Percentiles rank a stretch among this genome's conserved stretches.
Evolutionary conservation across 768 basidiomycete genomes (phyloP).

Genomic region (Termitomyces sp.): DNA sequence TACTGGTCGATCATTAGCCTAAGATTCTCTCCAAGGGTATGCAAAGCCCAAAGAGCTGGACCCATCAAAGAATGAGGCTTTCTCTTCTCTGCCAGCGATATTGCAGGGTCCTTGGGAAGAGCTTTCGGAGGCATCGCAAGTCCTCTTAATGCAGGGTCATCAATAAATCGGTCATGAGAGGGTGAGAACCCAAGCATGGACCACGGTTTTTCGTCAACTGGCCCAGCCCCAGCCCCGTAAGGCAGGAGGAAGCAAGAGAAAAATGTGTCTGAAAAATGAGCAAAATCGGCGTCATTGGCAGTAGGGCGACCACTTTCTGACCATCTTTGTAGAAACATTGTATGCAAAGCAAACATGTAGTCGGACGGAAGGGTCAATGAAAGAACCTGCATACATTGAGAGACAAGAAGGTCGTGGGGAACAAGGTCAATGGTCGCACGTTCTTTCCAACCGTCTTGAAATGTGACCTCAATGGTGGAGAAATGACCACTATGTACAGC

Average conservation of each 20-base stretch:
- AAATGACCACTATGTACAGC: conserved; percentile 43
- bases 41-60: conserved; percentile 67
- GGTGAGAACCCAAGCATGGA: conserved; percentile 36
- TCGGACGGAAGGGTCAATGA: conserved; percentile 56
- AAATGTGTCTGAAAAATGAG: conserved; percentile 50
- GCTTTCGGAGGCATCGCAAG: conserved; percentile 29
- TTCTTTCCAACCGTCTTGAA: conserved; percentile 42
- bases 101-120: conserved; percentile 14
- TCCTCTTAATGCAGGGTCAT: conserved; percentile 52
- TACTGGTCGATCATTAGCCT: conserved; percentile 55
- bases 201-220: conserved; percentile 36
- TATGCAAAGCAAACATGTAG: conserved; percentile 51
- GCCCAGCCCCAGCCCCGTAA: conserved; percentile 14
- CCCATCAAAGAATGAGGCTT: conserved; percentile 44
- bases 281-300: conserved; percentile 48
- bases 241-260: conserved; percentile 39
- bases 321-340: conserved; percentile 55
- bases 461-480: conserved; percentile 49
- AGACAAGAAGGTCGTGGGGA: conserved; percentile 51
- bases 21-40: conserved; percentile 71
- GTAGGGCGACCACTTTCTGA: conserved; percentile 36
- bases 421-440: conserved; percentile 50
- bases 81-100: conserved; percentile 15
- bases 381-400: conserved; percentile 56
- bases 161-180: conserved; percentile 43